A percentile compares a stretch with the other conserved stretches of the same genome.
These are phyloP conservation scores for Xylaria polymorpha DNA, from an alignment of 2,329 filamentous ascomycete genomes.

Conservation along the genomic window DNA sequence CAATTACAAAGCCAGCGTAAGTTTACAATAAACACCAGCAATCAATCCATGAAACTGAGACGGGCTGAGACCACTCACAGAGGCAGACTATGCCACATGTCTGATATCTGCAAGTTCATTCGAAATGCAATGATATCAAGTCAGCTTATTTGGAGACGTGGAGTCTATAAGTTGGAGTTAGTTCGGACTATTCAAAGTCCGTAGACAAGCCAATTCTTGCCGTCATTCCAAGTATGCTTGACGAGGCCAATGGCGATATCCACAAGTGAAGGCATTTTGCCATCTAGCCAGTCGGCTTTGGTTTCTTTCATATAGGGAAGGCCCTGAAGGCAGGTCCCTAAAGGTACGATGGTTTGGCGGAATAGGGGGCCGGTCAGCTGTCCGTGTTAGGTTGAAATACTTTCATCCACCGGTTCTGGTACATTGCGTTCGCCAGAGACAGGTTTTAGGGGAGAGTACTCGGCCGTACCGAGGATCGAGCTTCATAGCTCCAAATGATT, in stretches of 20 bases:
- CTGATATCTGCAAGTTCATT: neutral
- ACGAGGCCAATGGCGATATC: conserved; percentile 4
- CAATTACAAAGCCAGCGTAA: conserved; percentile 19
- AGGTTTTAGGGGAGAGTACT: neutral
- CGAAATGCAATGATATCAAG: neutral
- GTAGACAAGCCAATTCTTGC: neutral
- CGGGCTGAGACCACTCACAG: neutral
- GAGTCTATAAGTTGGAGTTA: neutral
- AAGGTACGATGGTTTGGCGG: neutral
- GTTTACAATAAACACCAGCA: conserved; percentile 23
- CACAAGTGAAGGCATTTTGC: neutral
- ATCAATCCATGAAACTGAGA: conserved; percentile 11
- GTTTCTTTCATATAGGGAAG: neutral
- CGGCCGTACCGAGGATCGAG: neutral
- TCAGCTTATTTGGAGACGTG: conserved; percentile 8
- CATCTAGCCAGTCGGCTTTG: neutral
- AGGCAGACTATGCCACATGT: conserved; percentile 16
- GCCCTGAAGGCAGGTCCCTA: neutral
- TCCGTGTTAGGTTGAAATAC: neutral
- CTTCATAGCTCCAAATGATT: neutral
- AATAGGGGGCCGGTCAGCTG: neutral
- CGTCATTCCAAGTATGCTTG: neutral
- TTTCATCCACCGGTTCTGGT: neutral
- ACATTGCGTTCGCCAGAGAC: neutral
- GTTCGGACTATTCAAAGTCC: neutral